Conservation (phyloP, 805 yeast species). For the Suhomyces tanzawaensis region DNA sequence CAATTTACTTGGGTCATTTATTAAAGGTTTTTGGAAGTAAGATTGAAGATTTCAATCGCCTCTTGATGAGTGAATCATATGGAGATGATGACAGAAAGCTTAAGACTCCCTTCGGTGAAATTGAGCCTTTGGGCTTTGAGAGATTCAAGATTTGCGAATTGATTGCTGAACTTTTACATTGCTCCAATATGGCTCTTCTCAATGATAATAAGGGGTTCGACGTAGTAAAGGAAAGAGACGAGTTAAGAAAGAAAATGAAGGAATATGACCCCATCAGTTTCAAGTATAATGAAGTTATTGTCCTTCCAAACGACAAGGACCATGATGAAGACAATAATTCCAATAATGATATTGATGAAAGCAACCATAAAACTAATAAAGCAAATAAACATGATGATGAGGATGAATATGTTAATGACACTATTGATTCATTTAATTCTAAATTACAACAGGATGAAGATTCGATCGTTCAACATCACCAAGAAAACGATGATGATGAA, state of each 20-base stretch:
- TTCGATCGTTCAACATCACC: constrained; percentile 18
- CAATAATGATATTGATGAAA: constrained; percentile 3
- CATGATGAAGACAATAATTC: constrained; percentile 13
- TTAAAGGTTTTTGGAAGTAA: constrained; percentile 39
- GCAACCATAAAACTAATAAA: constrained; percentile 9
- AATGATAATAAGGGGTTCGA: constrained; percentile 45
- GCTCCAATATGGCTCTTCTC: constrained; percentile 55
- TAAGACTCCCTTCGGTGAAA: constrained; percentile 27
- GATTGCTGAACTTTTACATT: constrained; percentile 90
- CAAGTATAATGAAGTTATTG: constrained; percentile 44
- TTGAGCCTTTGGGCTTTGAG: constrained; percentile 45
- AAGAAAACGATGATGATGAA: constrained; percentile 29
- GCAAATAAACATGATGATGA: constrained; percentile 6
- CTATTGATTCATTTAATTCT: constrained; percentile 25
- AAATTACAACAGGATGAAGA: constrained; percentile 20
- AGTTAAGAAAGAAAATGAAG: constrained; percentile 38
- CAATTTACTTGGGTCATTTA: constrained; percentile 45
- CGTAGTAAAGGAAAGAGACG: constrained; percentile 39
- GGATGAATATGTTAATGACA: constrained; percentile 7
- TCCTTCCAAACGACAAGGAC: constrained; percentile 26
- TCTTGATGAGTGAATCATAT: constrained; percentile 25
- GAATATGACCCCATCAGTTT: constrained; percentile 43
- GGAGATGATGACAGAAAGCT: constrained; percentile 16
- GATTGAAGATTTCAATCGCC: constrained; percentile 35
- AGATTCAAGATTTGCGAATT: constrained; percentile 66